Evolutionary conservation across 768 basidiomycete species (phyloP).

Genomic region (Gymnopilus dilepis): DNA sequence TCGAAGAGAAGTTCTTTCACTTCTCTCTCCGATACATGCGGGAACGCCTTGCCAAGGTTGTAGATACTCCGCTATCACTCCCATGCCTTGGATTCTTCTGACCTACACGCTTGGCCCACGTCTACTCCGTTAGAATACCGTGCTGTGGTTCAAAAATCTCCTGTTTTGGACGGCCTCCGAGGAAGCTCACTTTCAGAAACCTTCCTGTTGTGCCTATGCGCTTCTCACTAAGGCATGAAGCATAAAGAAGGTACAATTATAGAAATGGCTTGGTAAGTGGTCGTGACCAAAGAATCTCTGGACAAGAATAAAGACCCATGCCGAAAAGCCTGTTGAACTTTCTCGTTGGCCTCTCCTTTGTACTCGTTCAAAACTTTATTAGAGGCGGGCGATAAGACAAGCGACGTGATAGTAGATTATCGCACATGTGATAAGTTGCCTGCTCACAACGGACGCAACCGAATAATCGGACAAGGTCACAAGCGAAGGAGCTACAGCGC

Average conservation of each 20-base stretch:
- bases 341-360: background rate
- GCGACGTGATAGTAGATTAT: background rate
- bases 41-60: background rate
- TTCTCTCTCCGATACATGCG: constrained; percentile 4
- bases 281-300: background rate
- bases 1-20: background rate
- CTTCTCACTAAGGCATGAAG: constrained; percentile 11
- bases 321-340: background rate
- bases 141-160: background rate
- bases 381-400: background rate
- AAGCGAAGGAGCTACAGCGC: background rate
- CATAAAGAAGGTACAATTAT: constrained; percentile 1
- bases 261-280: constrained; percentile 4
- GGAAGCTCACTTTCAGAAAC: background rate
- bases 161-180: background rate
- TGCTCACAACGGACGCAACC: background rate
- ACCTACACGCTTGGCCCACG: constrained; percentile 12
- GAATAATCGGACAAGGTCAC: background rate
- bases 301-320: no score
- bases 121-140: constrained; percentile 9
- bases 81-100: background rate
- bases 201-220: background rate
- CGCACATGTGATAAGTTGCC: background rate
- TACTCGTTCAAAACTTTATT: background rate
- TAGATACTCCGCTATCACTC: background rate